Conservation (phyloP, 257 asterid genomes). For the Paraleonurus japonicus region DNA sequence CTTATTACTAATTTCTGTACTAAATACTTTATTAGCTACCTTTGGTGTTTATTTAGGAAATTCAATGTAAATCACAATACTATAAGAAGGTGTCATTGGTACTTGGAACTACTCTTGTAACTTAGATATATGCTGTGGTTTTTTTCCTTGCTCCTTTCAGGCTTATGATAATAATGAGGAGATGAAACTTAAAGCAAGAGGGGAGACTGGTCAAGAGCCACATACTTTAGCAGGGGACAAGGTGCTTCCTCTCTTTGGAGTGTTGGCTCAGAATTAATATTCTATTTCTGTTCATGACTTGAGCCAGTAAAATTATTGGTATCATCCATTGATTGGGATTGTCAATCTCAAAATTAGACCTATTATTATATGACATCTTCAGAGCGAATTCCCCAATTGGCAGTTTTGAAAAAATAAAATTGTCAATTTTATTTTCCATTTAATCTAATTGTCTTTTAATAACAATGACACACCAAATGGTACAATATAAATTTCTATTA, state of each 20-base stretch:
- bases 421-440: neutral
- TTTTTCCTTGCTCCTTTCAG: slow-evolving; percentile 41
- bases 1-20: neutral
- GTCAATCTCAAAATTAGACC: slow-evolving; percentile 9
- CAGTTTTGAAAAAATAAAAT: too few relatives aligned
- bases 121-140: slow-evolving; percentile 12
- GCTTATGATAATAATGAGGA: slow-evolving; percentile 73
- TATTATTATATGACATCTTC: neutral
- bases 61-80: neutral
- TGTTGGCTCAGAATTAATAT: slow-evolving; percentile 12
- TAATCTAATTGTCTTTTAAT: neutral
- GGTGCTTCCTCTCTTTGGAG: slow-evolving; percentile 43
- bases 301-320: slow-evolving; percentile 19
- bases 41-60: neutral
- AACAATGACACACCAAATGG: neutral
- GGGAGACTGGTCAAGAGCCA: slow-evolving; percentile 51
- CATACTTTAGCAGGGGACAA: slow-evolving; percentile 58
- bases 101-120: slow-evolving; percentile 14
- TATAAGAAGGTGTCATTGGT: slow-evolving; percentile 16
- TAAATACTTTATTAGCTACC: neutral
- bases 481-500: neutral
- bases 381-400: neutral
- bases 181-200: slow-evolving; percentile 58
- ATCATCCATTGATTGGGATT: slow-evolving; percentile 13
- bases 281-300: slow-evolving; percentile 24